Conservation (phyloP, 2,329 filamentous ascomycete species). For the Cladosporium sp. region DNA sequence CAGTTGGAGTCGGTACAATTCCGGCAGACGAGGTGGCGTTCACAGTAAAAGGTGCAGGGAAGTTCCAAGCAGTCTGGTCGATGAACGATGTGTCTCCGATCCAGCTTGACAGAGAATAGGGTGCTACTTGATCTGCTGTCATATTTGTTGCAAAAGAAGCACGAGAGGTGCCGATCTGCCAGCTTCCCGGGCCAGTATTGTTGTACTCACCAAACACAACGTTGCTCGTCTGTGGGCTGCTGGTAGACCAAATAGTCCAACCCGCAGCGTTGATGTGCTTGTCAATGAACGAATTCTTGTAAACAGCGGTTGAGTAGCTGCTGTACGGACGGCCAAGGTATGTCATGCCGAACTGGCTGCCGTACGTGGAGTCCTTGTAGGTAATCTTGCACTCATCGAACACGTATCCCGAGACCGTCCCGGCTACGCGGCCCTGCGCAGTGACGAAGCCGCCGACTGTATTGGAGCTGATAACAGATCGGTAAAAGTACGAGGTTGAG, state of each 20-base stretch:
- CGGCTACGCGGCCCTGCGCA: slow-evolving; percentile 41
- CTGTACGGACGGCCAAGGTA: slow-evolving; percentile 57
- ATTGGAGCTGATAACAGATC: slow-evolving; percentile 41
- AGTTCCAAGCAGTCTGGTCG: slow-evolving; percentile 45
- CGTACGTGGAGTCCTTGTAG: slow-evolving; percentile 51
- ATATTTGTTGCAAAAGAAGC: slow-evolving; percentile 52
- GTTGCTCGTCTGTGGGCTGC: slow-evolving; percentile 51
- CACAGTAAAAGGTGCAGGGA: slow-evolving; percentile 39
- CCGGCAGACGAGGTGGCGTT: slow-evolving; percentile 22
- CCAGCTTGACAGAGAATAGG: slow-evolving; percentile 43
- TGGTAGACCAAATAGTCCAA: slow-evolving; percentile 58
- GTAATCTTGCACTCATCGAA: slow-evolving; percentile 55
- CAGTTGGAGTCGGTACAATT: slow-evolving; percentile 27
- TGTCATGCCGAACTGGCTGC: slow-evolving; percentile 41
- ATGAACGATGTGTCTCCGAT: slow-evolving; percentile 48
- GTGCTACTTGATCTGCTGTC: slow-evolving; percentile 37
- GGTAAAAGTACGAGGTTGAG: slow-evolving; percentile 48
- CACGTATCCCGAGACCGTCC: slow-evolving; percentile 42
- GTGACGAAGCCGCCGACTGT: slow-evolving; percentile 39
- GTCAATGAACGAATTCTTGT: slow-evolving; percentile 54
- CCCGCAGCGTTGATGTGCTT: slow-evolving; percentile 60
- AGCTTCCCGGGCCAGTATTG: slow-evolving; percentile 60
- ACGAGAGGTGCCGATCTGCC: slow-evolving; percentile 50
- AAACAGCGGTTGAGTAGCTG: slow-evolving; percentile 51
- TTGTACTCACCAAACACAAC: slow-evolving; percentile 60